Evolutionary conservation across 331 rosid species (phyloP).

Genomic region (Ulmus americana): DNA sequence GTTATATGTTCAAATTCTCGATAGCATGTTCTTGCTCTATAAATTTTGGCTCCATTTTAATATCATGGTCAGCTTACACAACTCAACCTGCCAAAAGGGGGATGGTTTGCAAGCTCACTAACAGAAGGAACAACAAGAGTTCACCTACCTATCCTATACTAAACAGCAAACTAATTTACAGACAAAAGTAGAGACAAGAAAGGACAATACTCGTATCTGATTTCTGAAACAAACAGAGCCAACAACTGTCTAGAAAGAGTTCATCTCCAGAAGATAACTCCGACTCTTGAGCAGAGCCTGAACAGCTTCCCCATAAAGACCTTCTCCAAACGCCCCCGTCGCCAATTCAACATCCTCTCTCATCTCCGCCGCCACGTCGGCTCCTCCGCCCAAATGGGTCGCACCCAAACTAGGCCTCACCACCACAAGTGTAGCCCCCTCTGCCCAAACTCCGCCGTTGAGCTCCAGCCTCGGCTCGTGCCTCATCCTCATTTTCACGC

Average conservation of each 20-base stretch:
- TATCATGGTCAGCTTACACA: no score
- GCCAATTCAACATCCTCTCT: constrained; percentile 34
- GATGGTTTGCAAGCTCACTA: constrained; percentile 16
- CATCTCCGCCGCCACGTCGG: constrained; percentile 6
- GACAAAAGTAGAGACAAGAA: not conserved
- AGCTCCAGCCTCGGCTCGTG: constrained; percentile 30
- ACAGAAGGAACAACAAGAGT: not conserved
- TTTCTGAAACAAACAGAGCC: not conserved
- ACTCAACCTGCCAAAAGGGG: not conserved
- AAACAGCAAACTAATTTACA: constrained; percentile 10
- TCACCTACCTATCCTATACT: not conserved
- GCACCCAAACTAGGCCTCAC: constrained; percentile 30
- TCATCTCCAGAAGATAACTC: constrained; percentile 36
- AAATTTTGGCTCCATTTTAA: no score
- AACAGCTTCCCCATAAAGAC: constrained; percentile 28
- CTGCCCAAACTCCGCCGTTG: constrained; percentile 27
- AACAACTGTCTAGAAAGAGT: constrained; percentile 25
- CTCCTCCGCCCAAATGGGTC: not conserved
- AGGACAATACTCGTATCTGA: not conserved
- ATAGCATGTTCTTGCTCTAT: constrained; percentile 1
- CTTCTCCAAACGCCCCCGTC: constrained; percentile 26
- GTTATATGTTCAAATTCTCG: no score
- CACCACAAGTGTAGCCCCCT: constrained; percentile 41
- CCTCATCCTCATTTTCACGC: constrained; percentile 42
- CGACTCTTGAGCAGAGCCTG: constrained; percentile 28